Conservation (phyloP, 306 rosid species). For the Ochetophila trinervis region DNA sequence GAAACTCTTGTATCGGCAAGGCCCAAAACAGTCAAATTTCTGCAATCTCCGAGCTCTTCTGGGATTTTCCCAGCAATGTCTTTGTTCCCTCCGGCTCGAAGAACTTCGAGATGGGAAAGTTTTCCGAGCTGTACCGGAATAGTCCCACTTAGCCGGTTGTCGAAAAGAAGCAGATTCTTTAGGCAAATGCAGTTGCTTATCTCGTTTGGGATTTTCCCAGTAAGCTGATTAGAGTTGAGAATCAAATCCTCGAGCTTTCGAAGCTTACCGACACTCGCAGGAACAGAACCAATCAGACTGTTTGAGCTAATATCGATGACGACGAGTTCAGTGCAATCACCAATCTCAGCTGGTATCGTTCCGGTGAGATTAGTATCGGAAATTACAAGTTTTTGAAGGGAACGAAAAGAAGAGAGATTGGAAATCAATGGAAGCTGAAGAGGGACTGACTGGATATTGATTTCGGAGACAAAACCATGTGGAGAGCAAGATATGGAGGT, state of each 20-base stretch:
- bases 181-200: slow-evolving; percentile 47
- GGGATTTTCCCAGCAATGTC: slow-evolving; percentile 72
- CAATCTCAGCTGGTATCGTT: slow-evolving; percentile 50
- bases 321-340: slow-evolving; percentile 45
- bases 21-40: slow-evolving; percentile 68
- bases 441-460: slow-evolving; percentile 57
- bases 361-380: slow-evolving; percentile 82
- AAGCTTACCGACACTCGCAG: slow-evolving; percentile 52
- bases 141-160: slow-evolving; percentile 55
- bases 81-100: slow-evolving; percentile 85
- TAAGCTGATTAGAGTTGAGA: slow-evolving; percentile 67
- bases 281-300: slow-evolving; percentile 66
- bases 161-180: slow-evolving; percentile 49
- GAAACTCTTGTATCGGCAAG: slow-evolving; percentile 74
- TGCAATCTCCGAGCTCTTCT: slow-evolving; percentile 66
- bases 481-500: slow-evolving; percentile 73
- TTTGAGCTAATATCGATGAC: slow-evolving; percentile 66
- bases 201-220: slow-evolving; percentile 72
- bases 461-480: slow-evolving; percentile 55
- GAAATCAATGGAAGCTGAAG: slow-evolving; percentile 61
- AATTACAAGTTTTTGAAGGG: slow-evolving; percentile 57
- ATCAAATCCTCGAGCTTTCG: slow-evolving; percentile 49
- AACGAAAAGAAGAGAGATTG: slow-evolving; percentile 61
- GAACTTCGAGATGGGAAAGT: slow-evolving; percentile 46
- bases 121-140: slow-evolving; percentile 56